Base-by-base conservation (phyloP, 495 filamentous ascomycete species). In the Penicillium canariense region DNA sequence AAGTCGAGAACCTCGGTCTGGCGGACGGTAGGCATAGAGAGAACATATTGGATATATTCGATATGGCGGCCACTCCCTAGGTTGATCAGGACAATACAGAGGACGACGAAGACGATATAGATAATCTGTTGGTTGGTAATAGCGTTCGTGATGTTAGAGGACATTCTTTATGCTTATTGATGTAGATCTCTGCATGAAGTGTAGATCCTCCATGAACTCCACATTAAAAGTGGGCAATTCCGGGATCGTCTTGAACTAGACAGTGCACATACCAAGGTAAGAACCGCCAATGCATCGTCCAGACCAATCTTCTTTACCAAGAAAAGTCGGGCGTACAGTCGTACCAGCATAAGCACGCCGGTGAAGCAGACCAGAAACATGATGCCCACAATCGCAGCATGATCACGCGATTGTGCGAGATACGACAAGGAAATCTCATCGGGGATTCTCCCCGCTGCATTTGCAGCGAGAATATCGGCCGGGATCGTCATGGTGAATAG, bases 11-110 rank as follows among this genome's bases (percentile, higher is more conserved):
- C 62, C 56, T 79, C 70, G 5, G 70, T 77, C 17, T 59, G 22
- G 26, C 65, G 63, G 22, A 76, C 69, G 5, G 59, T 66, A 17
- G 59, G n/a, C 6, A 66, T 34, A 6, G 66, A 55, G 10, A 78
- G 61, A n/a, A 78, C 68, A 56, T 76, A 76, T 60, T 74, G 50
- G 40, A 80, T 75, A 55, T 76, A 80, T 30, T 73, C 67, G 31
- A 74, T 71, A 44, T 80, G 77, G 9, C 76, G 67, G 27, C 73
- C 76, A 23, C 72, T 71, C 28, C 76, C 76, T n/a, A 77, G 28
- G 23, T 73, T 49, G 58, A 79, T 77, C 9, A 77, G 57, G 35
- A 73, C 27, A 44, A 77, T 64, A 40, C 51, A 69, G 9, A 79
- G 62, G 9, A 55, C 65, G 14, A 76, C 65, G 35, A 77, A 70